These are phyloP conservation scores for Rhododendron ovatum DNA, from an alignment of 148 eudicot genomes.

Conservation along the genomic window DNA sequence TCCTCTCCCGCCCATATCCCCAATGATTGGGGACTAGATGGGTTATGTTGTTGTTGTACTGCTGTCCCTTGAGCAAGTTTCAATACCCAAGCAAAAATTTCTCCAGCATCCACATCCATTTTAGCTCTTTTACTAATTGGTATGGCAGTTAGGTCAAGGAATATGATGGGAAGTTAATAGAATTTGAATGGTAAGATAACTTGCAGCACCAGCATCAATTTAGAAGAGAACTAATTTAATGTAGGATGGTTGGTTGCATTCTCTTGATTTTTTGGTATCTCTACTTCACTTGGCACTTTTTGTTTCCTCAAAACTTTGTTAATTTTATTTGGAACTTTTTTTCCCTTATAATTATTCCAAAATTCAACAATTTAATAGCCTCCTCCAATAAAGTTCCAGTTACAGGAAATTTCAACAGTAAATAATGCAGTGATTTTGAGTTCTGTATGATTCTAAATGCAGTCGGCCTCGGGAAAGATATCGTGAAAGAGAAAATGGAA, in stretches of 20 bases:
- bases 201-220: background rate
- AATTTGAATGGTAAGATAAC: constrained; percentile 1
- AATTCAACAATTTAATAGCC: background rate
- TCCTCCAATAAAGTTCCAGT: background rate
- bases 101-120: background rate
- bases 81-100: background rate
- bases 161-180: background rate
- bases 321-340: background rate
- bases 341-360: background rate
- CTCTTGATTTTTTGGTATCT: background rate
- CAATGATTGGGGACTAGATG: background rate
- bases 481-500: constrained; percentile 63
- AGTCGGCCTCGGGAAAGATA: constrained; percentile 76
- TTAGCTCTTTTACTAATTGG: background rate
- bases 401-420: background rate
- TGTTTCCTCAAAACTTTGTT: background rate
- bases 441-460: constrained; percentile 4
- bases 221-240: background rate
- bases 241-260: background rate
- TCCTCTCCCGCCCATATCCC: background rate
- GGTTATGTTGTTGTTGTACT: background rate
- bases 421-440: background rate
- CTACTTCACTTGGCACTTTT: background rate
- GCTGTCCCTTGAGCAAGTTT: background rate
- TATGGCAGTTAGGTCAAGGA: background rate